Conservation (phyloP, 768 basidiomycete genomes). For the Pisolithus microcarpus region DNA sequence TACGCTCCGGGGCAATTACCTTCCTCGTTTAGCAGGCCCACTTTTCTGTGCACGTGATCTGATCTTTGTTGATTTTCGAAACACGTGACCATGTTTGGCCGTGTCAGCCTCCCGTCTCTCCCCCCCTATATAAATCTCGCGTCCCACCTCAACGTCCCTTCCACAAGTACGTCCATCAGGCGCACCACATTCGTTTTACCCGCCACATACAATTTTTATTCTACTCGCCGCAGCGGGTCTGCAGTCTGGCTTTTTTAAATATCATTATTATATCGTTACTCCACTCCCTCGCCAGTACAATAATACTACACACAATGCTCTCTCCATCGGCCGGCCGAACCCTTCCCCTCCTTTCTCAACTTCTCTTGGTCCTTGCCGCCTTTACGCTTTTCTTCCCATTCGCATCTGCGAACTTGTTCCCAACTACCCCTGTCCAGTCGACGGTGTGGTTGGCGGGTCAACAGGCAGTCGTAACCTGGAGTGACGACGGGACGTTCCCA, state of each 20-base stretch:
- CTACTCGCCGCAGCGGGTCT: conserved; percentile 23
- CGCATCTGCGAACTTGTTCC: conserved; percentile 37
- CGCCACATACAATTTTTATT: background rate
- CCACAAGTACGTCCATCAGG: background rate
- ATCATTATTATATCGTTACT: background rate
- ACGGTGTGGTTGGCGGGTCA: conserved; percentile 41
- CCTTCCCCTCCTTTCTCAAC: background rate
- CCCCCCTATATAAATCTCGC: background rate
- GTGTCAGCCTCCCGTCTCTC: background rate
- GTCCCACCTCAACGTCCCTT: background rate
- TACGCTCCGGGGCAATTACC: background rate
- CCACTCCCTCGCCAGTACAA: background rate
- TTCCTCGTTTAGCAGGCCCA: background rate
- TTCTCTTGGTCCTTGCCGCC: conserved; percentile 1
- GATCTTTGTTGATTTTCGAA: background rate
- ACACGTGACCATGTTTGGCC: background rate
- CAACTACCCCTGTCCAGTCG: conserved; percentile 40
- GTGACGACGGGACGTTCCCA: conserved; percentile 39
- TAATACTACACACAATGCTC: background rate
- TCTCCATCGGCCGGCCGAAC: background rate
- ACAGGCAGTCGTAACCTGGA: conserved; percentile 40
- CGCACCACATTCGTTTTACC: conserved; percentile 2
- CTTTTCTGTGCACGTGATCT: background rate
- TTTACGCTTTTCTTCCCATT: conserved; percentile 4
- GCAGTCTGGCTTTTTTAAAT: conserved; percentile 4